phyloP scores from a whole-genome alignment of 2,329 filamentous ascomycete genomes.

The Penicillium occitanis region DNA sequence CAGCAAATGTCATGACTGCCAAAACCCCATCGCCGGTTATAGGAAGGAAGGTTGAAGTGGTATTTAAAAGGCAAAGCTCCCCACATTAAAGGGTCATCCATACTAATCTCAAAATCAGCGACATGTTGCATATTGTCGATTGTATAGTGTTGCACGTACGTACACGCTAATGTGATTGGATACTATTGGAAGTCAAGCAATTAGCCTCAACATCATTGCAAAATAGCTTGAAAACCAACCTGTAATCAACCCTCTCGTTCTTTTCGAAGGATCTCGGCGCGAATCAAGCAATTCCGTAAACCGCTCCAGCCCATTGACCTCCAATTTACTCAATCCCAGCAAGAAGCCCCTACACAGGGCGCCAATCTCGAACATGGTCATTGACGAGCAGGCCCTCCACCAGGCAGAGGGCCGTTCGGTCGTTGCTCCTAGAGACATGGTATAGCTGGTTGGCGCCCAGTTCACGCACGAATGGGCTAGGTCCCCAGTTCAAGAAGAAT shows the following conservation, averaged over 20 bases:
- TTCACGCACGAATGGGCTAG: constrained; percentile 7
- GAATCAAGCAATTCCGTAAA: constrained; percentile 76
- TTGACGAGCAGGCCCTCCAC: constrained; percentile 72
- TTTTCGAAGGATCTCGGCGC: constrained; percentile 63
- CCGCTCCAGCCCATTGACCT: constrained; percentile 71
- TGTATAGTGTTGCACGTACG: constrained; percentile 46
- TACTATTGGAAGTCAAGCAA: constrained; percentile 51
- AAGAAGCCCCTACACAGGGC: constrained; percentile 72
- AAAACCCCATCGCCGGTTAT: constrained; percentile 80
- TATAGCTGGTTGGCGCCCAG: constrained; percentile 6
- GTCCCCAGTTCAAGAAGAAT: background rate
- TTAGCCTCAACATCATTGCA: constrained; percentile 7
- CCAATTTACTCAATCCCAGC: constrained; percentile 69
- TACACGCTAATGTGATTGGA: constrained; percentile 90
- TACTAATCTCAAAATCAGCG: constrained; percentile 52
- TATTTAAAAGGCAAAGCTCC: constrained; percentile 78
- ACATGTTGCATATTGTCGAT: constrained; percentile 21
- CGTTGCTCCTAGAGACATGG: constrained; percentile 42
- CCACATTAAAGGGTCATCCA: constrained; percentile 95
- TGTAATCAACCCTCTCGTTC: constrained; percentile 78
- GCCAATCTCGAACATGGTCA: constrained; percentile 72
- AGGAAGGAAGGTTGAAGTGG: constrained; percentile 61
- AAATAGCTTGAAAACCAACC: constrained; percentile 52
- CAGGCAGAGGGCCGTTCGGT: constrained; percentile 45
- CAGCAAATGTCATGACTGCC: constrained; percentile 97